Evolutionary conservation across 306 rosid genomes (phyloP), one percentile per base, ranked within the genome.

Genomic region (Psophocarpus tetragonolobus): DNA sequence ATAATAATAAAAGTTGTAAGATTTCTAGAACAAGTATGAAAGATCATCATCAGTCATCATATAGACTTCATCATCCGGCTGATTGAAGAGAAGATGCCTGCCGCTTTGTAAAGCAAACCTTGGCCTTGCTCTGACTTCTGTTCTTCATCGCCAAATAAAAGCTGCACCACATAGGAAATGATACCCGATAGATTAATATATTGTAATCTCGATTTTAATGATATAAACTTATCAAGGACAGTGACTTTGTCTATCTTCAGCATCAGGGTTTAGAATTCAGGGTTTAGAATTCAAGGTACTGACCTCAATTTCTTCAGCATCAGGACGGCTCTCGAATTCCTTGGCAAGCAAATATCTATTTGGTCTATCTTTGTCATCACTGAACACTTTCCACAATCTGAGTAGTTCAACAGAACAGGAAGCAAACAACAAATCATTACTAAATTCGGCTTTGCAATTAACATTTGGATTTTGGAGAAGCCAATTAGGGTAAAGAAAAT

Each of bases 321-420:
- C 97, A 12, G 98, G 98, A 71, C 93, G 97, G 67, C 78, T 79
- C 54, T 86, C 35, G 33, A 89, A 86, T 73, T 95, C 97, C 87
- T 89, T 89, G 80, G 97, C 97, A 74, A 95, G 97, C 75, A 89
- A 85, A 68, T 95, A 95, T 86, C 97, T 82, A 81, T 88, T 87
- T 65, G 93, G 93, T 71, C 96, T 90, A 44, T 88, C 90, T 84
- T 95, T 91, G 81, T 95, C 98, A 82, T 95, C 98, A 29, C 82
- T 87, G 87, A 95, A 95, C 75, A 92, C 98, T 88, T 92, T 95
- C 98, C 98, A 95, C 71, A 75, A 68, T 87, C 98, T 95, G 68
- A 73, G 73, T 30, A 42, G 70, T 73, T 66, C 77, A 76, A 57
- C 67, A 73, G 68, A 51, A 76, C 69, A 35, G 53, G 38, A 75